Base-by-base conservation (phyloP, 345 rosid species). In the Bruguiera gymnorhiza region DNA sequence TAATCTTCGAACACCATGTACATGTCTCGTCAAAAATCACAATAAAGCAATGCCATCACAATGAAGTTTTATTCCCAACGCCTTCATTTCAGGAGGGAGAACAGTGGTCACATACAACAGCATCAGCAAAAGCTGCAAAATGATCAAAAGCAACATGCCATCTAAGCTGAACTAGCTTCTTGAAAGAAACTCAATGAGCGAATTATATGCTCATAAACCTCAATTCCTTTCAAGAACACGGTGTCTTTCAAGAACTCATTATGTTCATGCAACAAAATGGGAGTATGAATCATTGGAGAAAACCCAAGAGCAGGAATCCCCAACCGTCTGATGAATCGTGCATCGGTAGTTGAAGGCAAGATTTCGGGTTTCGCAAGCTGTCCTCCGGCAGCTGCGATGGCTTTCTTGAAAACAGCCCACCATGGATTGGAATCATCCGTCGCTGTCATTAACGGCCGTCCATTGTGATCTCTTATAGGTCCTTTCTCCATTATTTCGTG, bases 231-330 rank as follows among this genome's bases (percentile, higher is more conserved):
- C 86, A 89, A 69, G 88, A 84, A 94, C 27, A 87, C 81, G 0
- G 79, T 76, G 39, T 91, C 97, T 75, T 82, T 83, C 82, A 94
- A 80, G 70, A 83, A 91, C 93, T 94, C 97, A 34, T 91, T 85
- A 73, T 91, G 98, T 29, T 91, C 98, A 68, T 91, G 97, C 82
- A 88, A 75, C 73, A 91, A 69, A 59, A 94, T 87, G 23, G 98
- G 93, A 65, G 95, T 88, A 67, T 89, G 85, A 8, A 63, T 71
- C 97, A 94, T 91, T 15, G 97, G 98, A 27, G 98, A 89, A 85
- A 94, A 94, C 63, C 96, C 96, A 0, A 94, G 62, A 66, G 80
- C 55, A 26, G 98, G 98, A 64, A 94, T 89, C 50, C 97, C 97
- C 70, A 80, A 63, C 75, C 69, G 61, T 70, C 97, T 83, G 31